phyloP scores from a whole-genome alignment of 148 eudicot species.

The Silene conica region DNA sequence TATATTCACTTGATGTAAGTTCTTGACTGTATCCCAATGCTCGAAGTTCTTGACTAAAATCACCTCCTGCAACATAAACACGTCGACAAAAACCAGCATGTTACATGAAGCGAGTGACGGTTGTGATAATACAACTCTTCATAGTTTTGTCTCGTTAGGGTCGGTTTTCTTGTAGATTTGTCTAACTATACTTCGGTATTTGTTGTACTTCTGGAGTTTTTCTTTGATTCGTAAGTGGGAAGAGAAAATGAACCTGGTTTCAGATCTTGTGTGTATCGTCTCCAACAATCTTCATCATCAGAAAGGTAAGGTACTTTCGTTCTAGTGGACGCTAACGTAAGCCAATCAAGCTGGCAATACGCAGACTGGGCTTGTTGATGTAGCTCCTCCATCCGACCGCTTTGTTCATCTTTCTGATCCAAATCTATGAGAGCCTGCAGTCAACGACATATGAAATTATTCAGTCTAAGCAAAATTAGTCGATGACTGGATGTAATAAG shows the following conservation, averaged over 20 bases:
- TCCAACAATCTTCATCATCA: conserved; percentile 25
- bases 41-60: conserved; percentile 30
- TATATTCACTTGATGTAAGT: neutral
- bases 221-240: neutral
- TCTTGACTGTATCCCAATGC: conserved; percentile 3
- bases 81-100: neutral
- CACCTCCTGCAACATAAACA: conserved; percentile 25
- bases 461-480: neutral
- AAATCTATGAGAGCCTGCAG: conserved; percentile 69
- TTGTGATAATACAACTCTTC: no score
- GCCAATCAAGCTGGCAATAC: conserved; percentile 55
- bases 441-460: neutral
- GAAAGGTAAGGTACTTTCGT: conserved; percentile 20
- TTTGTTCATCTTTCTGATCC: conserved; percentile 68
- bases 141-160: no score
- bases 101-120: no score
- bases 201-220: no score
- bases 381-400: conserved; percentile 46
- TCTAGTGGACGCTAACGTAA: conserved; percentile 22
- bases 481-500: neutral
- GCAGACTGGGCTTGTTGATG: conserved; percentile 42
- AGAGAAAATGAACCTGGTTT: conserved; percentile 24
- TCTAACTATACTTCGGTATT: no score
- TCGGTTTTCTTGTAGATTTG: no score
- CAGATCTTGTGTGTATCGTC: conserved; percentile 19